A percentile compares a stretch with the other conserved stretches of the same genome.
Evolutionary conservation across 345 rosid genomes (phyloP).

Genomic region (Arabidopsis thaliana): TAIR10.1 NC_003070.9:17486001-17486500

Average conservation of each 20-base stretch:
- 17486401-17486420: background rate
- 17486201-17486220: conserved; percentile 56
- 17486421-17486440: background rate
- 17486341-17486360: conserved; percentile 72
- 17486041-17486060: conserved; percentile 34
- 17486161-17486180: conserved; percentile 63
- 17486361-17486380: conserved; percentile 64
- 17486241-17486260: conserved; percentile 64
- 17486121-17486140: conserved; percentile 62
- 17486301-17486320: conserved; percentile 57
- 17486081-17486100: conserved; percentile 41
- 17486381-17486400: conserved; percentile 47
- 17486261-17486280: conserved; percentile 71
- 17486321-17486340: conserved; percentile 62
- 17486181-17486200: conserved; percentile 73
- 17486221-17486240: conserved; percentile 54
- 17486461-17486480: too few relatives aligned
- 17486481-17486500: too few relatives aligned
- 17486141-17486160: conserved; percentile 72
- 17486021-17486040: conserved; percentile 16
- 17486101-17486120: conserved; percentile 62
- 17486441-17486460: too few relatives aligned
- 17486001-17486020: background rate
- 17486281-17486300: conserved; percentile 61
- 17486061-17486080: conserved; percentile 40